phyloP scores from a whole-genome alignment of 2,329 filamentous ascomycete genomes.

The Fusarium sp. region DNA sequence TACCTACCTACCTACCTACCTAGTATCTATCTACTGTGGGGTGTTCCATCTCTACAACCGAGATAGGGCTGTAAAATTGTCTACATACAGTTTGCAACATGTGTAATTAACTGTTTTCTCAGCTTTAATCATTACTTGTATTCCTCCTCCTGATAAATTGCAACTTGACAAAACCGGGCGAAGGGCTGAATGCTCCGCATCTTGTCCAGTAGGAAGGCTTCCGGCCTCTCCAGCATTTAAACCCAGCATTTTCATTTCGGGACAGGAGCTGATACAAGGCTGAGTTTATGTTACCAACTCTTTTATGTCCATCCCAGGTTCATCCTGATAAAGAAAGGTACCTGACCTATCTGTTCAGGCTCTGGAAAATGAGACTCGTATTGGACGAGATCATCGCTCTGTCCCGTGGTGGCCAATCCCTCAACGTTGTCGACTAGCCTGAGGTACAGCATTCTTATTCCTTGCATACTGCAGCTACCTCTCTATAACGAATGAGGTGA shows the following conservation, averaged over 20 bases:
- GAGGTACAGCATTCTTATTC: slow-evolving; percentile 30
- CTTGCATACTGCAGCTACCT: slow-evolving; percentile 40
- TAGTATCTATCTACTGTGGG: neutral
- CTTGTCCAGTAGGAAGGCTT: slow-evolving; percentile 31
- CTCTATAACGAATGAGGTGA: slow-evolving; percentile 25
- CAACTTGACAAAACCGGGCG: neutral
- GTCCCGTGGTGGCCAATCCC: slow-evolving; percentile 35
- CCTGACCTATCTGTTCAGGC: slow-evolving; percentile 14
- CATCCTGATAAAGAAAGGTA: slow-evolving; percentile 11
- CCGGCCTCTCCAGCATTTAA: slow-evolving; percentile 22
- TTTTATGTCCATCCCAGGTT: slow-evolving; percentile 12
- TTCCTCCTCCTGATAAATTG: no score
- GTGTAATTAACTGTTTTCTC: no score
- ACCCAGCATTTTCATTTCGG: neutral
- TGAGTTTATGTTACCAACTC: slow-evolving; percentile 34
- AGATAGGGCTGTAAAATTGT: no score
- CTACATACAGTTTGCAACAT: no score
- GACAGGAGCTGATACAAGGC: slow-evolving; percentile 21
- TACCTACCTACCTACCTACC: no score
- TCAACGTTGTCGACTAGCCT: slow-evolving; percentile 22
- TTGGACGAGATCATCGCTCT: slow-evolving; percentile 24
- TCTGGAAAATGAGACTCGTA: slow-evolving; percentile 20
- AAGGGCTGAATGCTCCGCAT: slow-evolving; percentile 3
- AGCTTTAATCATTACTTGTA: no score
- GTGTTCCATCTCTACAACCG: no score